phyloP scores from a whole-genome alignment of 2,329 filamentous ascomycete genomes.

The Penicillium sp. region DNA sequence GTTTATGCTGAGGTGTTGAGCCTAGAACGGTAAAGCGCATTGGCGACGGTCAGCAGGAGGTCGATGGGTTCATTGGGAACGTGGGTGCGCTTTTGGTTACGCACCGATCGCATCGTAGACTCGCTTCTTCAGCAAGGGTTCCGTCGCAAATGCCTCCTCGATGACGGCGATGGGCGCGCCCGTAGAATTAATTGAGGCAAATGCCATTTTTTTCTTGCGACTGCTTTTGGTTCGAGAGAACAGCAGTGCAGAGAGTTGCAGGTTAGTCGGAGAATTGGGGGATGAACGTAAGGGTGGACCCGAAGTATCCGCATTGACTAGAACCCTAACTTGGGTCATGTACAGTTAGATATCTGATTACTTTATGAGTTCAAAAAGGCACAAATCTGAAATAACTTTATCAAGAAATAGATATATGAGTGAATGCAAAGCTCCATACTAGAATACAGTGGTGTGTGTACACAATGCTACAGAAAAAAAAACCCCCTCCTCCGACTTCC shows the following conservation, averaged over 20 bases:
- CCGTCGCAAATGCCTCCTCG: conserved; percentile 36
- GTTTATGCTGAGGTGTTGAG: conserved; percentile 30
- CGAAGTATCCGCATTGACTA: conserved; percentile 6
- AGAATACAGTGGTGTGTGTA: conserved; percentile 25
- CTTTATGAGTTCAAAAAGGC: not conserved
- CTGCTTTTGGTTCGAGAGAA: conserved; percentile 11
- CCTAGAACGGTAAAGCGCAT: conserved; percentile 20
- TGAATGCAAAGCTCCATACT: conserved; percentile 16
- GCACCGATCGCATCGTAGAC: conserved; percentile 39
- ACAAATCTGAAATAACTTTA: not conserved
- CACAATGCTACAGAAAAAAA: conserved; percentile 18
- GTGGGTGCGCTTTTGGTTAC: conserved; percentile 16
- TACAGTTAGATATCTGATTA: not conserved
- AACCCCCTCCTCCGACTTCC: not conserved
- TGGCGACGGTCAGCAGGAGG: conserved; percentile 11
- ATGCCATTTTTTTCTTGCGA: conserved; percentile 29
- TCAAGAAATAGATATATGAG: conserved; percentile 5
- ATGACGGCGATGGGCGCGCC: conserved; percentile 26
- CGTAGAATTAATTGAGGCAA: conserved; percentile 29
- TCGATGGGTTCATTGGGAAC: conserved; percentile 5
- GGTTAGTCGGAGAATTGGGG: conserved; percentile 11
- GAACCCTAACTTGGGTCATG: not conserved
- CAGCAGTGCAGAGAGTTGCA: conserved; percentile 13
- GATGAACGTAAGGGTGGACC: conserved; percentile 10
- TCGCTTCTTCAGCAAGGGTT: conserved; percentile 33